A percentile compares a stretch with the other conserved stretches of the same genome.
phyloP scores from a whole-genome alignment of 257 asterid species.

The Paraleonurus japonicus region DNA sequence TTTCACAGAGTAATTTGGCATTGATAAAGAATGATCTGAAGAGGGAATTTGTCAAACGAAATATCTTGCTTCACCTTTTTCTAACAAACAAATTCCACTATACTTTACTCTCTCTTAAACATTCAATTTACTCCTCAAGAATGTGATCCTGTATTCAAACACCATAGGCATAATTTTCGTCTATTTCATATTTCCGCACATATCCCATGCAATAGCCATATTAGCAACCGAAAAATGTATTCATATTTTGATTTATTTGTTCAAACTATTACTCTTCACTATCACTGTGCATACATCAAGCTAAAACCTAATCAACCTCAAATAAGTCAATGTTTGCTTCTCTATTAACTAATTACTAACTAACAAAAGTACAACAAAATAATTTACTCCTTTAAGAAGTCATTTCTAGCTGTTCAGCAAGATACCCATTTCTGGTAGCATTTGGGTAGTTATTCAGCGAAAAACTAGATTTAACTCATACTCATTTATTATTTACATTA shows the following conservation, averaged over 20 bases:
- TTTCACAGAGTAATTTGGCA: not conserved
- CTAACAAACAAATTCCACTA: not conserved
- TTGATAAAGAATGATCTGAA: not conserved
- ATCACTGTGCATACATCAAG: not conserved
- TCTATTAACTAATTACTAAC: not conserved
- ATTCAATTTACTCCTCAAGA: not conserved
- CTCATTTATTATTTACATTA: not conserved
- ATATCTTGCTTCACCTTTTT: not conserved
- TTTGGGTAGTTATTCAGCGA: not conserved
- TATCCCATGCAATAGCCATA: not conserved
- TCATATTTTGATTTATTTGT: not conserved
- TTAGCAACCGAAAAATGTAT: not conserved
- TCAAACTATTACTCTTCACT: not conserved
- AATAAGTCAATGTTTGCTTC: not conserved
- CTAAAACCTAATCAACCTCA: slow-evolving; percentile 1
- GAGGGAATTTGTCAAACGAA: not conserved
- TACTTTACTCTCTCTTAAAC: slow-evolving; percentile 5
- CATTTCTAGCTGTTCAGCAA: not conserved
- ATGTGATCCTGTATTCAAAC: not conserved
- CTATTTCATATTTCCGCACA: not conserved
- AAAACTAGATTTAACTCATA: not conserved
- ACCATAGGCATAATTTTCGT: not conserved
- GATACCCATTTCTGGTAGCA: not conserved
- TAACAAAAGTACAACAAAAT: not conserved
- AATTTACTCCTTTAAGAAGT: not conserved